Percentiles rank a stretch among this genome's conserved stretches.
Evolutionary conservation across 306 rosid species (phyloP).

Genomic region (Cicer chorassanicum): DNA sequence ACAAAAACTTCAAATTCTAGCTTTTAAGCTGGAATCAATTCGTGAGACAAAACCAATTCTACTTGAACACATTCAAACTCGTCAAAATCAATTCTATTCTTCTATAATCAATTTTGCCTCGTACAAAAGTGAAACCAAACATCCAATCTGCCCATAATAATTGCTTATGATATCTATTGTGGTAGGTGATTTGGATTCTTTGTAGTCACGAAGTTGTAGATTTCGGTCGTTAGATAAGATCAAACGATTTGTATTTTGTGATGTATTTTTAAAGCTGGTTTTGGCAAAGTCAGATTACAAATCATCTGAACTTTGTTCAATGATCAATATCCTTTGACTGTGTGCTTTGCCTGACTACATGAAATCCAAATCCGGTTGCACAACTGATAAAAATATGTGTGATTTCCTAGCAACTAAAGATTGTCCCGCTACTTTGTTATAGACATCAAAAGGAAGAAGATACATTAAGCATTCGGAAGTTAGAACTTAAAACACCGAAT

Average conservation of each 20-base stretch:
- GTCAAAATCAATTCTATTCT: too few relatives aligned
- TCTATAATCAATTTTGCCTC: too few relatives aligned
- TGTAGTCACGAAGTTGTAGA: neutral
- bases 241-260: neutral
- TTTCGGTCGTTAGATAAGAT: neutral
- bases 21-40: too few relatives aligned
- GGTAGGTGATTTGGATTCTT: neutral
- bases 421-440: constrained; percentile 10
- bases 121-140: too few relatives aligned
- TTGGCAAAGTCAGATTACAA: neutral
- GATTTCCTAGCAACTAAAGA: constrained; percentile 12
- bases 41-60: too few relatives aligned
- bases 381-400: neutral
- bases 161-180: constrained; percentile 1
- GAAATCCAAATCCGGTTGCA: neutral
- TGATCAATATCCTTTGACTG: neutral
- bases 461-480: constrained; percentile 23
- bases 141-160: neutral
- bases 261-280: neutral
- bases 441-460: constrained; percentile 3
- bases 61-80: too few relatives aligned
- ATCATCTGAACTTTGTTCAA: neutral
- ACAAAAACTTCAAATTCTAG: too few relatives aligned
- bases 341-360: neutral
- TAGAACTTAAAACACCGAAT: constrained; percentile 1